Percentiles rank a stretch among this genome's conserved stretches.
Evolutionary conservation across 495 filamentous ascomycete genomes (phyloP).

Genomic region (Thozetella sp.): DNA sequence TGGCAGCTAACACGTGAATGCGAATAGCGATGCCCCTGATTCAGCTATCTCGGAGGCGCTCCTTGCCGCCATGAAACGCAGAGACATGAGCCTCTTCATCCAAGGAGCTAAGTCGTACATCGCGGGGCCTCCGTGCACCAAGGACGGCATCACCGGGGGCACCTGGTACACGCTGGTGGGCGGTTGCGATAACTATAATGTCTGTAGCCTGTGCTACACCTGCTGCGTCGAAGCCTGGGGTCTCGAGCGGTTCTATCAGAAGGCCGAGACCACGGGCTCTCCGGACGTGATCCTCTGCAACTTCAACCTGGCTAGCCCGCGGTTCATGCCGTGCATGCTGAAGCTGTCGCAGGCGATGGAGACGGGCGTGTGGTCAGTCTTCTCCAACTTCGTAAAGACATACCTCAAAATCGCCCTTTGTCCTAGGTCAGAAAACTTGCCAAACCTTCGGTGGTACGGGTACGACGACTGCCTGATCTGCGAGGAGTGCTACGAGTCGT

Average conservation of each 20-base stretch:
- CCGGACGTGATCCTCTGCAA: constrained; percentile 9
- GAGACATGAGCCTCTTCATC: not conserved
- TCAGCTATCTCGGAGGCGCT: constrained; percentile 1
- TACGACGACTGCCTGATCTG: constrained; percentile 13
- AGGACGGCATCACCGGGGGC: constrained; percentile 11
- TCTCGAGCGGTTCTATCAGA: constrained; percentile 12
- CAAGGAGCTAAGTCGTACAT: not conserved
- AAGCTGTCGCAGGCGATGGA: constrained; percentile 14
- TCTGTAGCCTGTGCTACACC: constrained; percentile 15
- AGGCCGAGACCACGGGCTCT: not conserved
- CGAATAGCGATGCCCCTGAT: not conserved
- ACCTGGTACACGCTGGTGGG: constrained; percentile 13
- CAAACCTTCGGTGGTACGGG: constrained; percentile 13
- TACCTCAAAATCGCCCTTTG: constrained; percentile 8
- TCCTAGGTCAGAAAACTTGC: constrained; percentile 3
- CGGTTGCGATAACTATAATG: constrained; percentile 6
- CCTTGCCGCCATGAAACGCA: not conserved
- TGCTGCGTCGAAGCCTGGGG: constrained; percentile 9
- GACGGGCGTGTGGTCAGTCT: constrained; percentile 4
- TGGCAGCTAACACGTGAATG: not conserved
- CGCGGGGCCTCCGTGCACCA: not conserved
- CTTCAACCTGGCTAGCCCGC: constrained; percentile 2
- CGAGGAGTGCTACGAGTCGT: constrained; percentile 14
- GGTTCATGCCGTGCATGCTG: constrained; percentile 4
- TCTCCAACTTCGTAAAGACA: constrained; percentile 7